Evolutionary conservation across 805 yeast genomes (phyloP), one percentile per base, ranked within the genome.

Genomic region (Metschnikowia sp.): DNA sequence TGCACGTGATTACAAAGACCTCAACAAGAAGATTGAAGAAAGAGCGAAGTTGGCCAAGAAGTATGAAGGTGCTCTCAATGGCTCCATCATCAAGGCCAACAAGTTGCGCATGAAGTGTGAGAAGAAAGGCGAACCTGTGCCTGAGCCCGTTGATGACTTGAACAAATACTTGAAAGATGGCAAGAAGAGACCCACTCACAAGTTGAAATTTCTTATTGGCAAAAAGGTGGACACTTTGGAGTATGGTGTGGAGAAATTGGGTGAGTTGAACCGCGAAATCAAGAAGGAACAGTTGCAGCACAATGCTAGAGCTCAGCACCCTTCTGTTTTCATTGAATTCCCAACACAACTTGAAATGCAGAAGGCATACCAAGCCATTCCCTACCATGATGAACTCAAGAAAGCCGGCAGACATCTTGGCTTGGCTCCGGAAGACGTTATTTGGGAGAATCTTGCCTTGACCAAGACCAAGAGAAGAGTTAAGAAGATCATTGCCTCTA

Each of bases 301-400:
- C 65, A 76, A 76, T 41, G 66, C 76, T 8, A 74, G 75, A 51
- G 72, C 79, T 3, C 77, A 77, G 58, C 63, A 77, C 36, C 83
- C 86, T 4, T 80, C 96, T 34, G 92, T 84, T 6, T 88, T 90
- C 59, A 65, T 90, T 47, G 89, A 88, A 61, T 92, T 94, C 66
- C 78, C 86, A 42, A 76, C 87, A 50, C 97, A 90, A 66, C 77
- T 86, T 50, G 96, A 91, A 63, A 85, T 94, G 47, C 97, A 91
- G 68, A 77, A 82, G 56, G 96, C 96, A 40, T 86, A 76, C 66
- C 98, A 92, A 70, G 83, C 88, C n/a, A 68, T 85, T 53, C 84
- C 85, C 32, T 78, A 76, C 54, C 76, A 76, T 60, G 61, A 71
- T 61, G 61, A 77, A 69, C 70, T 74, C 51, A 75, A 67, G 59